phyloP scores from a whole-genome alignment of 257 asterid genomes.

The Apocynum venetum region DNA sequence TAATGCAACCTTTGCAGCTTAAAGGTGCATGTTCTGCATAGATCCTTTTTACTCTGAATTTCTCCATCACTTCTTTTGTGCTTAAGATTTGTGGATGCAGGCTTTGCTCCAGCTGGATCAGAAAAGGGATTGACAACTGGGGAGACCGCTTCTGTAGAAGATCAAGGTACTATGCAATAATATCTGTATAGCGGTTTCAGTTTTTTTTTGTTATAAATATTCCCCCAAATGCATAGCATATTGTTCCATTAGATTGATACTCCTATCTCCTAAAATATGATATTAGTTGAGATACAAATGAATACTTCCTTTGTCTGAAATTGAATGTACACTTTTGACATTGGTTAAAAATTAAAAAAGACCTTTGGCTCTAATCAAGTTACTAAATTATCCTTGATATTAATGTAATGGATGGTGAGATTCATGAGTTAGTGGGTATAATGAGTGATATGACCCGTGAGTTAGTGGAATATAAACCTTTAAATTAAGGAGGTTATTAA shows the following conservation, averaged over 20 bases:
- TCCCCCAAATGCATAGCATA: background rate
- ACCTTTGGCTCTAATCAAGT: too few species aligned
- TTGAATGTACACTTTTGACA: too few species aligned
- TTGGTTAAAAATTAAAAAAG: too few species aligned
- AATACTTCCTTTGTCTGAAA: too few species aligned
- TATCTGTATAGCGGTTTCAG: background rate
- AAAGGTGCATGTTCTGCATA: conserved; percentile 54
- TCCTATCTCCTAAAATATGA: background rate
- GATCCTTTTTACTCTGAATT: conserved; percentile 5
- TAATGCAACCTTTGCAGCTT: conserved; percentile 79
- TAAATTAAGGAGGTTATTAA: too few species aligned
- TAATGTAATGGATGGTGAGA: too few species aligned
- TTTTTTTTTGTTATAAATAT: background rate
- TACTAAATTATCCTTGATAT: too few species aligned
- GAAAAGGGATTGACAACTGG: conserved; percentile 40
- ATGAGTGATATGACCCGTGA: too few species aligned
- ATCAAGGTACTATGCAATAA: conserved; percentile 40
- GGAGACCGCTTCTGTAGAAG: conserved; percentile 38
- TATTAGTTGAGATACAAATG: background rate
- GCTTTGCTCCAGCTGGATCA: conserved; percentile 56
- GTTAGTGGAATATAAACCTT: too few species aligned
- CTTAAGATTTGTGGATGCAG: conserved; percentile 44
- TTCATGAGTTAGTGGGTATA: too few species aligned
- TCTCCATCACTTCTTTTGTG: conserved; percentile 16
- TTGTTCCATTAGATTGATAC: background rate